Base-by-base conservation (phyloP, 805 yeast genomes). In the Brettanomyces anomalus region DNA sequence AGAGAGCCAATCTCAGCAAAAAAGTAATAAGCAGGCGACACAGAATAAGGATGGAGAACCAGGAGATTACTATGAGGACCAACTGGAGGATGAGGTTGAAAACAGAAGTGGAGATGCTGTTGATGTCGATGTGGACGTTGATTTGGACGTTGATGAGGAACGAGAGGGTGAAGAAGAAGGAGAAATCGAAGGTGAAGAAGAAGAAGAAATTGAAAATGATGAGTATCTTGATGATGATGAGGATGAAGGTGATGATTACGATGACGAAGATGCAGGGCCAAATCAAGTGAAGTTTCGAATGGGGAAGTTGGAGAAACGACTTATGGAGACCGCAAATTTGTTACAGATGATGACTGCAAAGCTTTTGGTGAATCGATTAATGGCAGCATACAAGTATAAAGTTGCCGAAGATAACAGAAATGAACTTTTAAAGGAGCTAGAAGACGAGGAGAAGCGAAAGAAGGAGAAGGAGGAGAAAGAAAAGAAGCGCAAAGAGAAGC, bases 261-360 rank as follows among this genome's bases (percentile, higher is more conserved):
- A 64, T 3, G 68, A 62, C 10, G 73, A 66, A n/a, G 67, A 55
- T 58, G 77, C n/a, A n/a, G n/a, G n/a, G n/a, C n/a, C n/a, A n/a
- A n/a, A n/a, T n/a, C n/a, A n/a, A n/a, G n/a, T n/a, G n/a, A n/a
- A n/a, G n/a, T n/a, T n/a, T 14, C 7, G 34, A 32, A 16, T n/a
- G 34, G 34, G 13, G 18, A 16, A 72, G 46, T 81, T 79, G 41
- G 82, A 77, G 46, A 66, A 70, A 58, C 71, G 88, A 40, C 64
- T 85, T 54, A 81, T 77, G 53, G 95, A 88, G 61, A 81, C 90
- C 11, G 81, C 89, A 33, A 77, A 83, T 20, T 73, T 86, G 70
- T 73, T 89, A 47, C 87, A 85, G 53, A 70, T 85, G 42, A 83
- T 87, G 43, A 85, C 89, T 1, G 81, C 93, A 4, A 77, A 85